Evolutionary conservation across 2,329 filamentous ascomycete species (phyloP), one percentile per base, ranked within the genome.

Genomic region (Didymella sp.): DNA sequence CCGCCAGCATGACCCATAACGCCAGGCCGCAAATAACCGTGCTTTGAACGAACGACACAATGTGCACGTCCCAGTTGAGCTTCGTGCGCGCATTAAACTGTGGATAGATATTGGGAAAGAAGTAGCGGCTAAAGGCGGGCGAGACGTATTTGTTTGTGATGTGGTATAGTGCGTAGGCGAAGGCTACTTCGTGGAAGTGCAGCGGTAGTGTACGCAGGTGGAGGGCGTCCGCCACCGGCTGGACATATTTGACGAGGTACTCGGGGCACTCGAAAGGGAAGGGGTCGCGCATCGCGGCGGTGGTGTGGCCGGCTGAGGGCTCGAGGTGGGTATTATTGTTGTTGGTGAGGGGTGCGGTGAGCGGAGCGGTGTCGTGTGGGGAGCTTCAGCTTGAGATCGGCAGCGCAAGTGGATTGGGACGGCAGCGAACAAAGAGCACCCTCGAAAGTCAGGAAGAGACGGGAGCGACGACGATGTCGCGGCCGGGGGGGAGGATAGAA

Each of bases 1-100:
- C 91, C 38, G 73, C 77, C 51, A 49, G 68, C 77, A 92, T 90
- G 54, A 90, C 84, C 83, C 87, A 93, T 15, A 95, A 77, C n/a
- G 90, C 89, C 28, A 93, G 78, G 44, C 66, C 73, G 74, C 89
- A 91, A 78, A 96, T 90, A 52, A 91, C 77, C 28, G 82, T 79
- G 73, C 87, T 89, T 81, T 96, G 91, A 53, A 91, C 81, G 64
- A 95, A 84, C n/a, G 89, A 92, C 28, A 95, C 91, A 52, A 94
- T 87, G 73, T 94, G 91, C 22, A 92, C 88, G 74, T 96, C 87
- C 91, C 91, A 95, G 81, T 90, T 95, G 60, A 92, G 81, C 71
- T 83, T 84, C 54, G 89, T 90, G 52, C 84, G 82, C 24, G 80
- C 78, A 45, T 86, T 84, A 65, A 91, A 82, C 44, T 77, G 76